phyloP scores from a whole-genome alignment of 306 rosid species.

The Rosa persica region DNA sequence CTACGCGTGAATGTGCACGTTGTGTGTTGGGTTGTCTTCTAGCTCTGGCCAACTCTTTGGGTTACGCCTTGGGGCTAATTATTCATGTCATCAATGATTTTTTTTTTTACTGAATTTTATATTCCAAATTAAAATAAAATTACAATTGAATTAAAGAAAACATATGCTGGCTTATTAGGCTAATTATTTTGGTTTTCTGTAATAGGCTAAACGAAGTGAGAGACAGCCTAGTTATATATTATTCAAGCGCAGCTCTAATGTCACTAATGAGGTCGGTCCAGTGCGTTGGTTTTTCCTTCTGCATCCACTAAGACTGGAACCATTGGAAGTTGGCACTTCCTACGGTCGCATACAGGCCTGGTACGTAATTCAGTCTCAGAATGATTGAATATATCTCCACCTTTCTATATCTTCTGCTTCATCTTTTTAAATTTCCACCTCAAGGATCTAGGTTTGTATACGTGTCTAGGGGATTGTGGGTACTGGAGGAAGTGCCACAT shows the following conservation, averaged over 20 bases:
- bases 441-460: neutral
- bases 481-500: slow-evolving; percentile 31
- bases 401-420: neutral
- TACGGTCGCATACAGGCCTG: slow-evolving; percentile 40
- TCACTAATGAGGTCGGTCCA: slow-evolving; percentile 56
- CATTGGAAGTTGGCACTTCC: slow-evolving; percentile 71
- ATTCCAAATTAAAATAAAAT: no score
- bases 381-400: neutral
- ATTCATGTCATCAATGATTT: slow-evolving; percentile 33
- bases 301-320: slow-evolving; percentile 54
- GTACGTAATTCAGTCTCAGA: slow-evolving; percentile 24
- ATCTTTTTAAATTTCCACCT: neutral
- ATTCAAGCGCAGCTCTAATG: slow-evolving; percentile 70
- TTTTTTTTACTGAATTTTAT: neutral
- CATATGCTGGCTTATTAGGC: neutral
- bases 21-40: slow-evolving; percentile 34
- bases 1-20: neutral
- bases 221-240: slow-evolving; percentile 45
- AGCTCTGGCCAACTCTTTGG: slow-evolving; percentile 26
- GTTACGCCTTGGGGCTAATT: slow-evolving; percentile 40
- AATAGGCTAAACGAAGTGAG: slow-evolving; percentile 48
- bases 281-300: slow-evolving; percentile 39
- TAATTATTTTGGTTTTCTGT: neutral
- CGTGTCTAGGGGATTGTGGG: slow-evolving; percentile 45
- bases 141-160: neutral